These are phyloP conservation scores for Pulicaria dysenterica DNA, from an alignment of 129 eudicot species.

Conservation along the genomic window DNA sequence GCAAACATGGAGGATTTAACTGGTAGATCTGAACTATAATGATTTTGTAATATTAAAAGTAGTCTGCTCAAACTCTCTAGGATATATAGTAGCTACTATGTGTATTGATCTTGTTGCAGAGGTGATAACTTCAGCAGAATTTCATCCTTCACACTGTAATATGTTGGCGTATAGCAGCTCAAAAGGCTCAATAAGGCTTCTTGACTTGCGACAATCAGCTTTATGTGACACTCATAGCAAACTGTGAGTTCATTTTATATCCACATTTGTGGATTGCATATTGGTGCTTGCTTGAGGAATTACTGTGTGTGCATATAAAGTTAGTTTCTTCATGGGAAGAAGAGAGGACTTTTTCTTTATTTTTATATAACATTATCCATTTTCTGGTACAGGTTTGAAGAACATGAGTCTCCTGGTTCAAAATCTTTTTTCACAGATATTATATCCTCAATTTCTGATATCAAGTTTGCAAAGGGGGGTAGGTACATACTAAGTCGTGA, in stretches of 20 bases:
- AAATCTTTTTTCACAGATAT: slow-evolving; percentile 91
- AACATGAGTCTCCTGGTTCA: slow-evolving; percentile 80
- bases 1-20: slow-evolving; percentile 97
- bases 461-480: slow-evolving; percentile 86
- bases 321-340: slow-evolving; percentile 10
- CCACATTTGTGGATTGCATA: slow-evolving; percentile 1
- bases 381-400: slow-evolving; percentile 73
- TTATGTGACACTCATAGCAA: slow-evolving; percentile 87
- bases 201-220: slow-evolving; percentile 94
- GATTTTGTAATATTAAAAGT: not conserved
- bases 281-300: slow-evolving; percentile 11
- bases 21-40: slow-evolving; percentile 45
- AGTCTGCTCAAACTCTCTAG: not conserved
- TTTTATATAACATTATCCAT: not conserved
- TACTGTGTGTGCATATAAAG: not conserved
- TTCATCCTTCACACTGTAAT: slow-evolving; percentile 94
- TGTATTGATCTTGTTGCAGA: slow-evolving; percentile 53
- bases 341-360: not conserved
- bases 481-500: slow-evolving; percentile 88
- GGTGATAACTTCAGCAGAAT: slow-evolving; percentile 96
- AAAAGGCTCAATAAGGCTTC: slow-evolving; percentile 90
- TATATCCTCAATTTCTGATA: slow-evolving; percentile 89
- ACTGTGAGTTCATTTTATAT: slow-evolving; percentile 56
- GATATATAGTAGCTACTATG: not conserved
- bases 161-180: slow-evolving; percentile 94